A percentile compares a stretch with the other conserved stretches of the same genome.
Conservation (phyloP, 176 grass and related monocot species). For the Oryza nivara region DNA sequence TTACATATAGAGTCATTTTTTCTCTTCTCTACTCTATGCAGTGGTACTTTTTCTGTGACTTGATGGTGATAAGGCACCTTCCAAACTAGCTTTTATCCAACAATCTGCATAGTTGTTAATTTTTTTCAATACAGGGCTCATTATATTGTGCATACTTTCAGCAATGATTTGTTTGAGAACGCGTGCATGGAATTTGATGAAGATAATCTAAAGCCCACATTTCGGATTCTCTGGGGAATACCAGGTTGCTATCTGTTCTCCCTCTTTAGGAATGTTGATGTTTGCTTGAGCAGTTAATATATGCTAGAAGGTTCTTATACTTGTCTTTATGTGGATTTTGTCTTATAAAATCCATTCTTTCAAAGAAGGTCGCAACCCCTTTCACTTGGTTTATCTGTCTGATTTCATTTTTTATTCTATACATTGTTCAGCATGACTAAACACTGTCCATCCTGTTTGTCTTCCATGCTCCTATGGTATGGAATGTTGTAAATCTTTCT, state of each 20-base stretch:
- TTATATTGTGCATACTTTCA: slow-evolving; percentile 44
- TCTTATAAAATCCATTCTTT: not conserved
- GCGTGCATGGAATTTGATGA: slow-evolving; percentile 85
- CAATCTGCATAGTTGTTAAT: slow-evolving; percentile 16
- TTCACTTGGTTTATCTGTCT: not conserved
- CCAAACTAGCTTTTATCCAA: slow-evolving; percentile 10
- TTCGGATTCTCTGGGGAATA: slow-evolving; percentile 85
- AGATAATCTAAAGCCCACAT: slow-evolving; percentile 77
- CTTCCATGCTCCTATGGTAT: not conserved
- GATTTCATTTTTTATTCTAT: not conserved
- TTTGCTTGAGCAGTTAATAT: slow-evolving; percentile 24
- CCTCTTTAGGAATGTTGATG: not conserved
- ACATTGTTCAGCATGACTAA: not conserved
- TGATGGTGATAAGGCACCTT: not conserved
- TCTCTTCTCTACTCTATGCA: not conserved
- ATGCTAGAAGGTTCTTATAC: slow-evolving; percentile 11
- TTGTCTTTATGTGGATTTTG: slow-evolving; percentile 13
- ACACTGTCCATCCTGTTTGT: slow-evolving; percentile 3
- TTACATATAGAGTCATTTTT: not conserved
- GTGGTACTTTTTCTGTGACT: not conserved
- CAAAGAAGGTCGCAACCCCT: not conserved
- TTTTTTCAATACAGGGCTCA: slow-evolving; percentile 1
- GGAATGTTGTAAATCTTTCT: not conserved
- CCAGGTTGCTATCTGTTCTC: slow-evolving; percentile 53
- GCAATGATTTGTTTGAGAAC: slow-evolving; percentile 80